phyloP scores from a whole-genome alignment of 2,329 filamentous ascomycete species.

The Ceratocystiopsis minuta region DNA sequence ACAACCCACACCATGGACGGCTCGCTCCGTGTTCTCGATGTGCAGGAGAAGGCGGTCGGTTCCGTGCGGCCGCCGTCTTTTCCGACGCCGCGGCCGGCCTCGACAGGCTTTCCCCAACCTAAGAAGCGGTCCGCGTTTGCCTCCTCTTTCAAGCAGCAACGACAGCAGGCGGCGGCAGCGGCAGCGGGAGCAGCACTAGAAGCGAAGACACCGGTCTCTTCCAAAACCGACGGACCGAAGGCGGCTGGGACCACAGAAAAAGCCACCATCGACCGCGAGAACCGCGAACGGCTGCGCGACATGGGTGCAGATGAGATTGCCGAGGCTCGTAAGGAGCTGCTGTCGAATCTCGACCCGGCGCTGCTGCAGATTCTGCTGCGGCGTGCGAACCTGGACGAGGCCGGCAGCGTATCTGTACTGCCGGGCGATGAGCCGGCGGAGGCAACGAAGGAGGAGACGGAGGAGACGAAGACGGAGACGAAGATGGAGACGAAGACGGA shows the following conservation, averaged over 20 bases:
- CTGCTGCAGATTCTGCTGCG: slow-evolving; percentile 61
- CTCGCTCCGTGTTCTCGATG: slow-evolving; percentile 49
- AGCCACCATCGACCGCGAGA: slow-evolving; percentile 64
- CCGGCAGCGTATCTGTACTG: slow-evolving; percentile 20
- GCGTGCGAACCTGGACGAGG: slow-evolving; percentile 57
- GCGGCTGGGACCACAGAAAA: slow-evolving; percentile 29
- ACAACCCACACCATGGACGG: slow-evolving; percentile 15
- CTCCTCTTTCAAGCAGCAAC: slow-evolving; percentile 66
- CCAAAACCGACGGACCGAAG: neutral
- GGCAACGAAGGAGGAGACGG: neutral
- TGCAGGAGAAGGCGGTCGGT: slow-evolving; percentile 54
- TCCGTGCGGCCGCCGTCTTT: slow-evolving; percentile 44
- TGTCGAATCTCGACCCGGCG: slow-evolving; percentile 55
- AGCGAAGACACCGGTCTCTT: neutral
- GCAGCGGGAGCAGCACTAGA: neutral
- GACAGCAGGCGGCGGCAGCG: slow-evolving; percentile 15
- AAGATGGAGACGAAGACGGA: slow-evolving; percentile 4
- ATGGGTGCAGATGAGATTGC: slow-evolving; percentile 78
- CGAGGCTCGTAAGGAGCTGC: slow-evolving; percentile 61
- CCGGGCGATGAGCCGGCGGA: slow-evolving; percentile 1
- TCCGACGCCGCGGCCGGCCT: slow-evolving; percentile 35
- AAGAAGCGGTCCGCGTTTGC: slow-evolving; percentile 49
- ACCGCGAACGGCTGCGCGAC: slow-evolving; percentile 48
- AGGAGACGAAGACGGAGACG: neutral
- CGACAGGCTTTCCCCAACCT: slow-evolving; percentile 73